Evolutionary conservation across 1,284 basidiomycete species (phyloP), one percentile per base, ranked within the genome.

Genomic region (Ceratorhiza oryzae-sativae): DNA sequence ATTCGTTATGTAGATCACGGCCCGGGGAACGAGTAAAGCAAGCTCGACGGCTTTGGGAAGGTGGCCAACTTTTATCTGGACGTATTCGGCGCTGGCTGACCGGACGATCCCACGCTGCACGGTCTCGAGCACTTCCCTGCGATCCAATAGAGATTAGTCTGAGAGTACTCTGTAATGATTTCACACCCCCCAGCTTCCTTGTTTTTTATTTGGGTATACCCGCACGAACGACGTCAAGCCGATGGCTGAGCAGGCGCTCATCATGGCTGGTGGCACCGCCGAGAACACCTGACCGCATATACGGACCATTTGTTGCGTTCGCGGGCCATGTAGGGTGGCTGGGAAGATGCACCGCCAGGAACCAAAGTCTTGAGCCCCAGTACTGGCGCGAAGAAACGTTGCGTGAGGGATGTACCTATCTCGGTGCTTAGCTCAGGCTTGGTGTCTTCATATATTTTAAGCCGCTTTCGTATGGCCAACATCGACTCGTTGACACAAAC

Each of bases 31-130:
- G 18, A 45, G 42, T 10, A 45, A 18, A 8, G n/a, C 42, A 45
- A 45, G 18, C 12, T 27, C 42, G 20, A 25, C 60, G 20, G 45
- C 36, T 45, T 25, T 45, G 39, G 45, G 42, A 46, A 46, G 45
- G 60, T 62, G 60, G 60, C 60, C 60, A 49, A 46, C 13, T 62
- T 1, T 60, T 25, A 25, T n/a, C 20, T 42, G 13, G 60, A 48
- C 41, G 45, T 32, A 49, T 45, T 34, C 18, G 13, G 60, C 41
- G 25, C 9, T 10, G 13, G 41, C 34, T n/a, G 56, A 59, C 45
- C 5, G 48, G 20, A 25, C 20, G 20, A n/a, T 49, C 27, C 48
- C 48, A 49, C 48, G 48, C 20, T 49, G 48, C 23, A 49, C 48
- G 25, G 23, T 13, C 48, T 49, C 48, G 48, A 25, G 25, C 27